A percentile compares a stretch with the other conserved stretches of the same genome.
Conservation (phyloP, 169 alveolate genomes). For the Cryptosporidium ryanae region DNA sequence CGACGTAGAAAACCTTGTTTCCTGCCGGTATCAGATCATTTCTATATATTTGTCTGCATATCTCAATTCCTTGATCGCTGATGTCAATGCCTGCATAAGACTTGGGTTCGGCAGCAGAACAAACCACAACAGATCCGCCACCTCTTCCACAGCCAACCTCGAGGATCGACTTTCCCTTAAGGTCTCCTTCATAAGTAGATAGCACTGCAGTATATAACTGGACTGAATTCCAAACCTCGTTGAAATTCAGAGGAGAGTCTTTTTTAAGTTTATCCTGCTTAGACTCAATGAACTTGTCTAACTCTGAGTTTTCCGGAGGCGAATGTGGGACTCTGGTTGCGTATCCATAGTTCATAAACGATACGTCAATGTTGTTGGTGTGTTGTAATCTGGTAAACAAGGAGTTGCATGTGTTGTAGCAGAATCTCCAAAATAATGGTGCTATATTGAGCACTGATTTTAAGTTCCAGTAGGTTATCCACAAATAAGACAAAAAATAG, state of each 20-base stretch:
- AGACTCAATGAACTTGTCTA: constrained; percentile 57
- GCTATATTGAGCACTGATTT: constrained; percentile 60
- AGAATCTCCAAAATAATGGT: constrained; percentile 63
- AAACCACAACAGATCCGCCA: constrained; percentile 70
- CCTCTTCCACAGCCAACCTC: constrained; percentile 75
- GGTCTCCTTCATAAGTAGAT: constrained; percentile 59
- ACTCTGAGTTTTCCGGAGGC: constrained; percentile 64
- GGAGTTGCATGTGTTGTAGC: constrained; percentile 58
- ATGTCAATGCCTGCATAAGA: constrained; percentile 74
- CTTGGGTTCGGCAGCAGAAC: constrained; percentile 70
- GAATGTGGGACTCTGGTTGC: constrained; percentile 58
- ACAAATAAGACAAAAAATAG: constrained; percentile 22
- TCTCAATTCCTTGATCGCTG: constrained; percentile 68
- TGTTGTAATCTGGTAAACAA: constrained; percentile 54
- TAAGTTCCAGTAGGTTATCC: constrained; percentile 69
- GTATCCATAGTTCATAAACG: constrained; percentile 73
- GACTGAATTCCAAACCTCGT: constrained; percentile 71
- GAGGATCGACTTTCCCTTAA: constrained; percentile 45
- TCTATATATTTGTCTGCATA: constrained; percentile 62
- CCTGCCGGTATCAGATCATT: constrained; percentile 64
- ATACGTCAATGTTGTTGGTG: constrained; percentile 58
- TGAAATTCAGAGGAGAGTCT: constrained; percentile 58
- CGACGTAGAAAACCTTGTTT: constrained; percentile 66
- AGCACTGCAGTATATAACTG: constrained; percentile 63
- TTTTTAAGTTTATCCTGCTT: constrained; percentile 53